phyloP scores from a whole-genome alignment of 2,329 filamentous ascomycete species.

The Fusarium fujikuroi region DNA sequence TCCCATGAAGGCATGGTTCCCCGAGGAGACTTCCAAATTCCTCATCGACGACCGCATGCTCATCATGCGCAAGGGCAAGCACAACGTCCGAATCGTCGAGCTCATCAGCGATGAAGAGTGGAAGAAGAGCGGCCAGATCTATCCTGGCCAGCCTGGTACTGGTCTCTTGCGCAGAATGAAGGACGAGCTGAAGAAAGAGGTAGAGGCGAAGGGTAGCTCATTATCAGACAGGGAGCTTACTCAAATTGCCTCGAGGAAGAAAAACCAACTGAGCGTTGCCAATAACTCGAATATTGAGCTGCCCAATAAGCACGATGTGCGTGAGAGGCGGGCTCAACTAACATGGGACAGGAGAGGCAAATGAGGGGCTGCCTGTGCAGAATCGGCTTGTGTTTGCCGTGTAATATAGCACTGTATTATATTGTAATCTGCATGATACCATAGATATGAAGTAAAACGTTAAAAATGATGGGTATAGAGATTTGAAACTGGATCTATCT shows the following conservation, averaged over 20 bases:
- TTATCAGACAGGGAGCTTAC: conserved; percentile 46
- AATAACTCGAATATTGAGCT: conserved; percentile 57
- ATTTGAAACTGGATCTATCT: conserved; percentile 47
- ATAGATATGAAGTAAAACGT: conserved; percentile 43
- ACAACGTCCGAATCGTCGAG: conserved; percentile 70
- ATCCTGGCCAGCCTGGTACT: conserved; percentile 64
- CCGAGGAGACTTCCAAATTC: conserved; percentile 67
- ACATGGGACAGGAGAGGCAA: conserved; percentile 17
- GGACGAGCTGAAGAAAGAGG: conserved; percentile 50
- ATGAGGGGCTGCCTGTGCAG: not conserved
- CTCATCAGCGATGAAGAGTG: conserved; percentile 68
- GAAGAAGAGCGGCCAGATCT: conserved; percentile 58
- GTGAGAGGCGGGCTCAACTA: conserved; percentile 44
- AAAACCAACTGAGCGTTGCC: conserved; percentile 45
- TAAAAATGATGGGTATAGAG: conserved; percentile 19
- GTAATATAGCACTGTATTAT: conserved; percentile 44
- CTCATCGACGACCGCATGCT: conserved; percentile 69
- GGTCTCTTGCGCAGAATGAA: conserved; percentile 59
- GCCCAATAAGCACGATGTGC: conserved; percentile 50
- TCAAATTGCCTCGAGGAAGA: conserved; percentile 30
- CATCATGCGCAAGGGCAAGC: conserved; percentile 71
- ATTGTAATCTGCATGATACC: conserved; percentile 46
- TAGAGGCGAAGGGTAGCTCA: conserved; percentile 46
- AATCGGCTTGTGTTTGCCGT: conserved; percentile 13
- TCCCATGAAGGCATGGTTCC: conserved; percentile 68